Evolutionary conservation across 129 eudicot genomes (phyloP), one percentile per base, ranked within the genome.

Genomic region (Ambrosia artemisiifolia): DNA sequence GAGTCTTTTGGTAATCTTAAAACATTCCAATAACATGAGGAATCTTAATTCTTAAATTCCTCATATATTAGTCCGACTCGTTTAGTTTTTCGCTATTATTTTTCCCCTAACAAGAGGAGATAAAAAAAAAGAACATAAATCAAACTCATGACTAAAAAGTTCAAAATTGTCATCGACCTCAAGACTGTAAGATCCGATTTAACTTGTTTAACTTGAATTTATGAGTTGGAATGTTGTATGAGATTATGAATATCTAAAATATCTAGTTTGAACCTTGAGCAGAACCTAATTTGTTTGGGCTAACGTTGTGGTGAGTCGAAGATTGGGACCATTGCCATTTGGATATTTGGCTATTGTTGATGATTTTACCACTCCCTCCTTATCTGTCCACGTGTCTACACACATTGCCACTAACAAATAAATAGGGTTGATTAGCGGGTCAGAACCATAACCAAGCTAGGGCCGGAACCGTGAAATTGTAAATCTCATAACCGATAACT

Each of bases 231-330:
- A 57, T 24, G 13, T 57, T 11, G 32, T 57, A 40, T 40, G 44
- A 40, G 18, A 48, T 11, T 56, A 32, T 33, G 18, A 61, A 30
- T 55, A 75, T 63, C 65, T 7, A 6, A 14, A 75, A 51, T 38
- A 28, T 68, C 63, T 47, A 16, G 13, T 11, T 57, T 54, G 11
- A 12, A 19, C 20, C 9, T 40, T 40, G 44, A 40, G 44, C 10
- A 53, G 48, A 32, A 75, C 66, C 70, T 40, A 54, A 42, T 76
- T 56, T 56, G 68, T 67, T 67, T 57, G 69, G 62, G 53, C 69
- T 12, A 76, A 47, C 51, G 64, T 75, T 24, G 33, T 36, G 24
- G 66, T 32, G 44, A 32, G 20, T 61, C 24, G 11, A 14, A 32
- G 20, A 11, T 69, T 57, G 49, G 40, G 50, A 18, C 64, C 64